Percentiles rank a stretch among this genome's conserved stretches.
These are phyloP conservation scores for Fragilaria radians DNA, from an alignment of 108 stramenopile genomes.

Conservation along the genomic window DNA sequence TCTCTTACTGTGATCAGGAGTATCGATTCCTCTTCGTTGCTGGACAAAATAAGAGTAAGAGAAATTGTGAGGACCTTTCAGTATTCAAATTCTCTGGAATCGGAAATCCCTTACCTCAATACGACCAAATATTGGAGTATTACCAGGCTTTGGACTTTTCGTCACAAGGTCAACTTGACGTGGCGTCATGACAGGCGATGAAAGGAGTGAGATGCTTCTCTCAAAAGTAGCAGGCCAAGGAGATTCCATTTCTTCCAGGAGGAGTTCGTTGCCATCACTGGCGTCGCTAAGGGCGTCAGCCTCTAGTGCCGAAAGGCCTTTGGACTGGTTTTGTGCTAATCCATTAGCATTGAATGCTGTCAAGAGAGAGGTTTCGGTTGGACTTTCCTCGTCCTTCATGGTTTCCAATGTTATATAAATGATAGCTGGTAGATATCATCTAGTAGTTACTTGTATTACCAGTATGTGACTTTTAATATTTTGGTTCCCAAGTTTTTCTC, in stretches of 20 bases:
- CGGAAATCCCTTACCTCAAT: constrained; percentile 6
- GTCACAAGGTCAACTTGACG: constrained; percentile 43
- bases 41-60: neutral
- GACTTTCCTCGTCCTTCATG: too few relatives aligned
- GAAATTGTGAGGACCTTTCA: too few relatives aligned
- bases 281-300: constrained; percentile 5
- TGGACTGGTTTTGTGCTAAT: too few relatives aligned
- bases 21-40: constrained; percentile 18
- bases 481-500: too few relatives aligned
- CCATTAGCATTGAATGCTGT: too few relatives aligned
- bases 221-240: constrained; percentile 78
- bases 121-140: constrained; percentile 1
- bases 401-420: too few relatives aligned
- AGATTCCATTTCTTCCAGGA: constrained; percentile 51
- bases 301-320: too few relatives aligned
- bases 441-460: too few relatives aligned
- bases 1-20: constrained; percentile 15
- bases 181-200: constrained; percentile 50
- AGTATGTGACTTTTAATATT: too few relatives aligned
- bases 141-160: constrained; percentile 57
- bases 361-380: too few relatives aligned
- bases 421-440: too few relatives aligned
- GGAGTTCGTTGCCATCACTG: constrained; percentile 5
- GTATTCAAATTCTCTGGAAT: neutral
- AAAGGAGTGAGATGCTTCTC: constrained; percentile 50